Conservation (phyloP, 805 yeast genomes). For the Starmerella tilneyi region DNA sequence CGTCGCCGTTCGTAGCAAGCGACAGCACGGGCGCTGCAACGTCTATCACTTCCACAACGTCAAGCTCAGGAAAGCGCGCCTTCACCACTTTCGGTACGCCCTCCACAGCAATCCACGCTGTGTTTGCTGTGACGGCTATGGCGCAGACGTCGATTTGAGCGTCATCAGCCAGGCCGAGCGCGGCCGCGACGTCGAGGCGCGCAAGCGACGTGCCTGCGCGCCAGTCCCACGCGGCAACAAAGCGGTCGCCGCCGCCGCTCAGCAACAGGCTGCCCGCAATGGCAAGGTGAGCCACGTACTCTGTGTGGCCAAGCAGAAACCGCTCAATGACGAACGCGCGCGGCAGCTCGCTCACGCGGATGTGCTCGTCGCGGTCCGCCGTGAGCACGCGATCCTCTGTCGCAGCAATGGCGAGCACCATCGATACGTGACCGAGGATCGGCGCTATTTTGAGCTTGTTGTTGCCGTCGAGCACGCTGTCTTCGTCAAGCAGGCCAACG, state of each 20-base stretch:
- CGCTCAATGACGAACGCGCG: constrained; percentile 64
- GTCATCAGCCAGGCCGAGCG: constrained; percentile 26
- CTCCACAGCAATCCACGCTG: constrained; percentile 16
- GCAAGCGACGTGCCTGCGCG: constrained; percentile 40
- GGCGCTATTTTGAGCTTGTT: constrained; percentile 44
- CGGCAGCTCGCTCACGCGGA: constrained; percentile 73
- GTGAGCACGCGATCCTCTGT: constrained; percentile 48
- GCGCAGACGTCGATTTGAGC: constrained; percentile 16
- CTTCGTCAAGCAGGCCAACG: constrained; percentile 37
- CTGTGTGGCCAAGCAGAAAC: constrained; percentile 78
- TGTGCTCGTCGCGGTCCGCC: constrained; percentile 93
- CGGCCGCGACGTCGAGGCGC: constrained; percentile 40
- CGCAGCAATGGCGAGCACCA: constrained; percentile 64
- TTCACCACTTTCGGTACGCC: constrained; percentile 13
- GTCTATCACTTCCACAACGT: constrained; percentile 5
- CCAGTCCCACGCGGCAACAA: constrained; percentile 74
- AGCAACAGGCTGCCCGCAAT: constrained; percentile 49
- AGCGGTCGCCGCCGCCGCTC: constrained; percentile 88
- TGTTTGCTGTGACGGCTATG: constrained; percentile 4
- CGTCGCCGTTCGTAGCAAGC: constrained; percentile 12
- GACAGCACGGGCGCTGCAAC: constrained; percentile 11
- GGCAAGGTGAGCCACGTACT: constrained; percentile 64
- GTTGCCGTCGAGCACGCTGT: constrained; percentile 23
- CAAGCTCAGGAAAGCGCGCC: constrained; percentile 12
- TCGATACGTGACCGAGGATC: constrained; percentile 88